Evolutionary conservation across 2,329 filamentous ascomycete species (phyloP).

Genomic region (Ploettnerulaceae sp.): DNA sequence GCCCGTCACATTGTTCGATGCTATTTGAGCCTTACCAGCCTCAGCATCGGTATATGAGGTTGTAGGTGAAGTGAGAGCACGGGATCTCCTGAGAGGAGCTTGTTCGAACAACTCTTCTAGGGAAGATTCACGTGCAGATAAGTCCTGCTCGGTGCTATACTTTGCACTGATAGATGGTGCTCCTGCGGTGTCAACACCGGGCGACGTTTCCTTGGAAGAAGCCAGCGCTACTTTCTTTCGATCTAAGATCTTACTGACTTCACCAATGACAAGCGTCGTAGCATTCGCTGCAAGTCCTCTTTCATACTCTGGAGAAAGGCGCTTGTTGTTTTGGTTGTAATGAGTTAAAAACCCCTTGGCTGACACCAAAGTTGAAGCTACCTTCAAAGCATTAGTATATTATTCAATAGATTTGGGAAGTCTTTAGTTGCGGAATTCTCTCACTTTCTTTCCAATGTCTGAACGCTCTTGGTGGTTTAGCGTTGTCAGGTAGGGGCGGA

Average conservation of each 20-base stretch:
- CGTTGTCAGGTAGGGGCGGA: constrained; percentile 4
- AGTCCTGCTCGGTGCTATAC: neutral
- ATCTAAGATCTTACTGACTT: neutral
- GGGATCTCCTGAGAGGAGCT: neutral
- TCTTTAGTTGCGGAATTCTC: too few species aligned
- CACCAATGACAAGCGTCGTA: constrained; percentile 1
- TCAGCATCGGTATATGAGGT: neutral
- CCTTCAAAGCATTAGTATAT: constrained; percentile 1
- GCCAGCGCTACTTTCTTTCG: neutral
- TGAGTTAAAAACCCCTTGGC: neutral
- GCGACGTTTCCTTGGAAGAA: neutral
- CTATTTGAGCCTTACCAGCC: neutral
- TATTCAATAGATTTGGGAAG: too few species aligned
- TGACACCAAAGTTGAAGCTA: constrained; percentile 4
- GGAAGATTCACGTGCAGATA: neutral
- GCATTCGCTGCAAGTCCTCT: neutral
- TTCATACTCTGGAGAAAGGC: neutral
- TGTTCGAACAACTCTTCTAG: too few species aligned
- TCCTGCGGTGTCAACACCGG: neutral
- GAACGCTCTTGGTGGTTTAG: constrained; percentile 10
- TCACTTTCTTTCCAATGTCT: constrained; percentile 16
- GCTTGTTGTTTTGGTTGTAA: neutral
- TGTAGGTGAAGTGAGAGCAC: neutral
- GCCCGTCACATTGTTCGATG: neutral
- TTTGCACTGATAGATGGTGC: neutral